These are phyloP conservation scores for Aspergillus cristatus DNA, from an alignment of 495 filamentous ascomycete species.

Conservation along the genomic window DNA sequence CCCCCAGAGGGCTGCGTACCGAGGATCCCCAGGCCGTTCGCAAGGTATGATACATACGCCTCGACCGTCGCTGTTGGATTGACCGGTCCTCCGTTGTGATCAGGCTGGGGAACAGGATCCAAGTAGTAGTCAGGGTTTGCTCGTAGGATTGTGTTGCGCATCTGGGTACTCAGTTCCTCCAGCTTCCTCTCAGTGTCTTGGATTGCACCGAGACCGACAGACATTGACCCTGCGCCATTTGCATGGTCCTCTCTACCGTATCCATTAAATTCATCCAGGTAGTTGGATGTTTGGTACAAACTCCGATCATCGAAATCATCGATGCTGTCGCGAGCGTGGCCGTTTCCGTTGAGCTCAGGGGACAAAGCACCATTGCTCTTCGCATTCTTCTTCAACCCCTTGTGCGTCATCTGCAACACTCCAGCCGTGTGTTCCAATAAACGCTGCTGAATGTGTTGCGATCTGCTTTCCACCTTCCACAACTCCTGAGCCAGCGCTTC, in stretches of 20 bases:
- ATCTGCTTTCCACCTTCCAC: conserved; percentile 62
- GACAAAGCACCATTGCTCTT: conserved; percentile 45
- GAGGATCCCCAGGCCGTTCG: conserved; percentile 34
- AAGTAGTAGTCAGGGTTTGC: conserved; percentile 40
- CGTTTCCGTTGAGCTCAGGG: conserved; percentile 40
- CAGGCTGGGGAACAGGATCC: conserved; percentile 23
- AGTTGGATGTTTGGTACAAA: conserved; percentile 64
- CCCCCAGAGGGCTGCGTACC: conserved; percentile 3
- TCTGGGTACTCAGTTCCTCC: conserved; percentile 59
- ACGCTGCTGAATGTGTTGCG: conserved; percentile 58
- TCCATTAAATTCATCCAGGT: conserved; percentile 46
- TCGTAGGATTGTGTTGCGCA: conserved; percentile 58
- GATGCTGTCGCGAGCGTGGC: conserved; percentile 40
- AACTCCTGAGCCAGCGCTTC: conserved; percentile 77
- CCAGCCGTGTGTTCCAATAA: conserved; percentile 88
- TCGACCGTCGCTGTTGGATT: conserved; percentile 25
- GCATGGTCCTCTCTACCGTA: conserved; percentile 11
- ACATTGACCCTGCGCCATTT: conserved; percentile 10
- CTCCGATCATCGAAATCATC: conserved; percentile 82
- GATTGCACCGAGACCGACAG: conserved; percentile 22
- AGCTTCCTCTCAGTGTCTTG: conserved; percentile 59
- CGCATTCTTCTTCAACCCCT: conserved; percentile 43
- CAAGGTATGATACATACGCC: conserved; percentile 44
- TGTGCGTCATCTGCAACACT: conserved; percentile 81
- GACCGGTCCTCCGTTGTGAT: conserved; percentile 10